Percentiles rank a stretch among this genome's conserved stretches.
These are phyloP conservation scores for Mallotus nudiflorus DNA, from an alignment of 345 rosid genomes.

Conservation along the genomic window DNA sequence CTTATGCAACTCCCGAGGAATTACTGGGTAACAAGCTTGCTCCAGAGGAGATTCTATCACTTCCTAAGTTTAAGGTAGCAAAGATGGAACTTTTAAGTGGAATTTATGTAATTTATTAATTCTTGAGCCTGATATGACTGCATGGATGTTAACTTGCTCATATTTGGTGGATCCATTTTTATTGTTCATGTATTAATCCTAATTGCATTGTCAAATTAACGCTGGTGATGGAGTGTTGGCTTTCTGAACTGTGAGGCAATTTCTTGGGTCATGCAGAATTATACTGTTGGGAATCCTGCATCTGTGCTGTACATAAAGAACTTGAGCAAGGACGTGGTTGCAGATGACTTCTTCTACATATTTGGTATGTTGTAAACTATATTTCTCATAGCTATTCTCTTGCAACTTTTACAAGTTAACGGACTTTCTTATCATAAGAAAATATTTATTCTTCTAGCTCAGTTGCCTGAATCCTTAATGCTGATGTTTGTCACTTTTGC, in stretches of 20 bases:
- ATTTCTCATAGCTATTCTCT: not conserved
- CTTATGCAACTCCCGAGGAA: conserved; percentile 59
- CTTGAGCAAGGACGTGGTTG: conserved; percentile 75
- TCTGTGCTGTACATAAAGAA: conserved; percentile 83
- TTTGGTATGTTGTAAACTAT: conserved; percentile 57
- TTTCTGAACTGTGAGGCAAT: not conserved
- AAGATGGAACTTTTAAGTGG: conserved; percentile 13
- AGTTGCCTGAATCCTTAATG: not conserved
- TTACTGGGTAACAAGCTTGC: conserved; percentile 75
- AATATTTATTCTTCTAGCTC: conserved; percentile 4
- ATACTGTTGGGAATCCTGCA: conserved; percentile 81
- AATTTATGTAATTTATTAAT: not conserved
- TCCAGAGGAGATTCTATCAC: conserved; percentile 83
- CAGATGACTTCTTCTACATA: conserved; percentile 76
- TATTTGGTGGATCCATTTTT: not conserved
- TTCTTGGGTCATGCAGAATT: conserved; percentile 62
- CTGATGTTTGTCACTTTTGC: not conserved
- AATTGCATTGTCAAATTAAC: not conserved
- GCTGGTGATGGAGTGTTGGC: not conserved
- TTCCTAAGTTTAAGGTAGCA: conserved; percentile 85
- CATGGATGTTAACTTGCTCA: not conserved
- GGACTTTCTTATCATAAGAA: not conserved
- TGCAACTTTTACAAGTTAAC: not conserved
- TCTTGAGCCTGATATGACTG: not conserved
- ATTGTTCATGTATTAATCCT: not conserved